Base-by-base conservation (phyloP, 2,329 filamentous ascomycete genomes). In the Trichothecium roseum region DNA sequence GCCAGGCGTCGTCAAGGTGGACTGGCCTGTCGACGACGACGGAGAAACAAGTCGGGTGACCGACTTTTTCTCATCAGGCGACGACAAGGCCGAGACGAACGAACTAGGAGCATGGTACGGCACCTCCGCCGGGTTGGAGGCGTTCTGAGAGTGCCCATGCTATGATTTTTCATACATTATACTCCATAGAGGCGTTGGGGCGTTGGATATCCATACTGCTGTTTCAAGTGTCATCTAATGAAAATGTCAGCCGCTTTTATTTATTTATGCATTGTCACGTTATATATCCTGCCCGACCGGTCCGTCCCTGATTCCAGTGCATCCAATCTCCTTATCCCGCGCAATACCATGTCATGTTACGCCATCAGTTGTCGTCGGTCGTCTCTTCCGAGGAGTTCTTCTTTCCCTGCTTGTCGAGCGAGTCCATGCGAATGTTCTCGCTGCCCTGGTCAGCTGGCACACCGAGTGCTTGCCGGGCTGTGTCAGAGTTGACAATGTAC, bases 51-150 rank as follows among this genome's bases (percentile, higher is more conserved):
- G 67, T 43, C 75, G 76, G 37, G 55, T 95, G 51, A 89, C 84
- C 1, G 80, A 89, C 43, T 95, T 84, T 55, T 84, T 94, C 42
- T 48, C 48, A 12, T 60, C 56, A 0, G 62, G 51, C 6, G 51
- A 49, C 13, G 68, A 64, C 26, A 66, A 57, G 42, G 66, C 66
- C 15, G 48, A 54, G 8, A 66, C 57, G 4, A 74, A 78, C 53
- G 85, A 93, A 56, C 57, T 94, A 37, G 77, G 74, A 1, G 68
- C 72, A 18, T 95, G 88, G 88, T 95, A 86, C 60, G 88, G 89
- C 3, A 76, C 69, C 38, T 68, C 77, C n/a, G 72, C 74, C 8
- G 74, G 74, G 2, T 60, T 81, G 39, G 80, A 83, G 45, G 74
- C 82, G 15, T 85, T 91, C 50, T 91, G 47, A 24, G 20, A 24